Evolutionary conservation across 805 yeast species (phyloP), one percentile per base, ranked within the genome.

Genomic region (Brettanomyces naardenensis): DNA sequence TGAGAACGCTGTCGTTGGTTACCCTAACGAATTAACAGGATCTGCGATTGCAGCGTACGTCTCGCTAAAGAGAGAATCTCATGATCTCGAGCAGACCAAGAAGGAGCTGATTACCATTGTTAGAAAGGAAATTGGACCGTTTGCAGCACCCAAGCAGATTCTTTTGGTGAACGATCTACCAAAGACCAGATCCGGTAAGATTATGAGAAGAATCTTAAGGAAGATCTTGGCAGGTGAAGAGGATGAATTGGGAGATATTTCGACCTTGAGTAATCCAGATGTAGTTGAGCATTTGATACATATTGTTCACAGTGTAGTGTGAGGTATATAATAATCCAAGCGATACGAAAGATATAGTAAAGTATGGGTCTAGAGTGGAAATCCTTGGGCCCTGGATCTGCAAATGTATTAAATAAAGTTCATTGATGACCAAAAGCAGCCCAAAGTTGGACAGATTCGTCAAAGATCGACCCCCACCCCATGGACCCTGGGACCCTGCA

Each of bases 1-100:
- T 31, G 95, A 83, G 61, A 69, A 80, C 51, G 94, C 94, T 5
- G 94, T 82, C 39, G 88, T 84, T 48, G 95, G 95, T 37, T 77
- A 78, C 61, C 73, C 75, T 43, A 90, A 84, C 58, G 89, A 83
- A 52, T 68, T 84, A 58, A 84, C 95, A 25, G 95, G 95, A 39
- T 86, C 83, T 59, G 88, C 92, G 4, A 89, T 84, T 40, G 80
- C 83, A 38, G 89, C 94, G 1, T 84, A 74, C 58, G 92, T 82
- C 35, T 74, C 88, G 4, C 68, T 84, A 53, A 82, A 83, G 61
- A 32, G 13, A 11, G 51, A 59, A 2, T 44, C 55, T 32, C 73
- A 65, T 26, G 81, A 77, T 49, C 58, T 72, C 22, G 61, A 59
- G 31, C 72, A 69, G 3, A 66, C 74, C 44, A 79, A 78, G 61